These are phyloP conservation scores for Pseudocercospora pini-densiflorae DNA, from an alignment of 2,329 filamentous ascomycete genomes.

Conservation along the genomic window DNA sequence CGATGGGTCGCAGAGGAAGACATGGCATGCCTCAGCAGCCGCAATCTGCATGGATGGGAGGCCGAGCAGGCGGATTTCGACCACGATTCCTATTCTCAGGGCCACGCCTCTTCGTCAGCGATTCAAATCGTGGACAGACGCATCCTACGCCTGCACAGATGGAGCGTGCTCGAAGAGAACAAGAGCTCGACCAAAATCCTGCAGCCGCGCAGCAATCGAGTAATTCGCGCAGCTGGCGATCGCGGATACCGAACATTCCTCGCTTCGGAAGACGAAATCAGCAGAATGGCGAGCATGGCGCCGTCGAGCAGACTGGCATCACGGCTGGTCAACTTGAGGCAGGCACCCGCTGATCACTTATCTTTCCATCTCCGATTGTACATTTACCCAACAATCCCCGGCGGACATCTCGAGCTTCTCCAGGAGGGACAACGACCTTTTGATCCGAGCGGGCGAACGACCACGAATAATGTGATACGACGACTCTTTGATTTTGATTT, in stretches of 20 bases:
- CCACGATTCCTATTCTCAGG: slow-evolving; percentile 35
- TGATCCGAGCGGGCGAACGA: neutral
- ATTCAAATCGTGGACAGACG: slow-evolving; percentile 16
- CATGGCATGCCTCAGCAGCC: slow-evolving; percentile 33
- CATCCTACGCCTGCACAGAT: slow-evolving; percentile 13
- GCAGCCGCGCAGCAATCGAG: slow-evolving; percentile 16
- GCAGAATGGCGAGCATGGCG: slow-evolving; percentile 22
- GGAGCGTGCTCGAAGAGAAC: slow-evolving; percentile 17
- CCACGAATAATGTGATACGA: neutral
- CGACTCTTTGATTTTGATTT: neutral
- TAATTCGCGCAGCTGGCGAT: slow-evolving; percentile 29
- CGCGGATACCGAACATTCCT: slow-evolving; percentile 32
- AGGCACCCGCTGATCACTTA: slow-evolving; percentile 27
- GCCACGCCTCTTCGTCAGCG: slow-evolving; percentile 33
- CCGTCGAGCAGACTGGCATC: slow-evolving; percentile 28
- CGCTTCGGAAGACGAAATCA: slow-evolving; percentile 33
- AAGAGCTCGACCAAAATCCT: slow-evolving; percentile 15
- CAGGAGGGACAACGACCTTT: slow-evolving; percentile 1
- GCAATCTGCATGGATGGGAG: slow-evolving; percentile 33
- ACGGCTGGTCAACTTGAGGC: slow-evolving; percentile 37
- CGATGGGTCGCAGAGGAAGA: slow-evolving; percentile 18
- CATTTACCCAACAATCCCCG: neutral
- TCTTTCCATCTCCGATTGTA: neutral
- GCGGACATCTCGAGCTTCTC: neutral
- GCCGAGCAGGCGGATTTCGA: slow-evolving; percentile 31